These are phyloP conservation scores for Gossypium anomalum DNA, from an alignment of 345 rosid genomes.

Conservation along the genomic window DNA sequence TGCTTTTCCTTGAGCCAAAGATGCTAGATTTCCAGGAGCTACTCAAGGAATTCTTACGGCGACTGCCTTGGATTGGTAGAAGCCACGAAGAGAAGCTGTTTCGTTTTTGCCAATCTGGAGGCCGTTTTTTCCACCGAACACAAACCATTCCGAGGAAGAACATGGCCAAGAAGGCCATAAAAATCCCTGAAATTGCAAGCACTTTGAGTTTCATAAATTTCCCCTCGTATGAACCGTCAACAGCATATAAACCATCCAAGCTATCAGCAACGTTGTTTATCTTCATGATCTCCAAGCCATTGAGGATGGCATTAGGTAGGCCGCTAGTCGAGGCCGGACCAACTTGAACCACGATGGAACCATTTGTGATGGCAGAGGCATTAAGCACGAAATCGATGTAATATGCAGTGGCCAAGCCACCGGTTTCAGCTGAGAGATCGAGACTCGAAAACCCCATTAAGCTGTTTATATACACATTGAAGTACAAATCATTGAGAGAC, in stretches of 20 bases:
- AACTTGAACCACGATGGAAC: conserved; percentile 56
- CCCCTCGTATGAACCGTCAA: conserved; percentile 33
- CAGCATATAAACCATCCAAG: conserved; percentile 44
- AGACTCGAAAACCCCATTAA: conserved; percentile 36
- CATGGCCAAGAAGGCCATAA: conserved; percentile 43
- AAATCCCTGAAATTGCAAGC: conserved; percentile 48
- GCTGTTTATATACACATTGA: conserved; percentile 59
- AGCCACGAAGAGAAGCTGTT: conserved; percentile 76
- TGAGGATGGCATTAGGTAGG: conserved; percentile 54
- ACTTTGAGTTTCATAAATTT: conserved; percentile 38
- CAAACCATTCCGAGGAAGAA: conserved; percentile 38
- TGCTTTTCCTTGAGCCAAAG: conserved; percentile 55
- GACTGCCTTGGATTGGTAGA: conserved; percentile 47
- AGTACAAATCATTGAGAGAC: conserved; percentile 52
- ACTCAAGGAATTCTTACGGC: conserved; percentile 38
- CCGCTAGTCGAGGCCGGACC: conserved; percentile 47
- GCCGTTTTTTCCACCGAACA: conserved; percentile 48
- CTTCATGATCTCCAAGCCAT: conserved; percentile 77
- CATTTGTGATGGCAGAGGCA: conserved; percentile 42
- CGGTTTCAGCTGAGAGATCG: conserved; percentile 50
- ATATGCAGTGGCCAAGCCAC: conserved; percentile 42
- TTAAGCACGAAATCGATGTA: conserved; percentile 51
- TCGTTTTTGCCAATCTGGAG: conserved; percentile 54
- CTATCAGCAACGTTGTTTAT: conserved; percentile 54
- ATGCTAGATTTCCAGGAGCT: conserved; percentile 51